Conservation (phyloP, 129 eudicot species). For the Artemisia tridentata region DNA sequence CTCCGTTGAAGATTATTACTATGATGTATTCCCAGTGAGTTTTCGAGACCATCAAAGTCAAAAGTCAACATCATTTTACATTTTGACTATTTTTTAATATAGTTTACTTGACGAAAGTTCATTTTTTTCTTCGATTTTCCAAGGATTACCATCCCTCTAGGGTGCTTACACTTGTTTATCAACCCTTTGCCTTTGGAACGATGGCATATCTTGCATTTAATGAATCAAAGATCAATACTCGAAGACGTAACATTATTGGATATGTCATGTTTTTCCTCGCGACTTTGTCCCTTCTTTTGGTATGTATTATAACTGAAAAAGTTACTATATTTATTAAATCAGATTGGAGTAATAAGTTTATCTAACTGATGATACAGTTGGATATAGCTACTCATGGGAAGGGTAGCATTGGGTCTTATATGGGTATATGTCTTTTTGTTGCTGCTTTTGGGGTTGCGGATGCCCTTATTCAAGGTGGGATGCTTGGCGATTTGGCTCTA, state of each 20-base stretch:
- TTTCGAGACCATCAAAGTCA: constrained; percentile 3
- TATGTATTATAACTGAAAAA: constrained; percentile 18
- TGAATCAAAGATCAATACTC: constrained; percentile 52
- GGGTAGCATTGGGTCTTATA: constrained; percentile 58
- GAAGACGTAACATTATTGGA: constrained; percentile 54
- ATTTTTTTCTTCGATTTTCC: background rate
- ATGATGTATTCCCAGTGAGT: constrained; percentile 51
- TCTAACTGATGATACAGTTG: constrained; percentile 32
- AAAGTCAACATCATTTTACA: constrained; percentile 10
- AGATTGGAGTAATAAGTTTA: background rate
- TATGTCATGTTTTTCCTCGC: constrained; percentile 38
- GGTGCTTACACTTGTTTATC: constrained; percentile 64
- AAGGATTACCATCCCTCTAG: constrained; percentile 63
- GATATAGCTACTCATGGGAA: constrained; percentile 61
- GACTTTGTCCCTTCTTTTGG: constrained; percentile 47
- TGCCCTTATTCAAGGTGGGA: constrained; percentile 78
- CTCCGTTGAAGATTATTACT: constrained; percentile 53
- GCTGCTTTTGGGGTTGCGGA: constrained; percentile 74
- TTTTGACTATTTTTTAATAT: background rate
- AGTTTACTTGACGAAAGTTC: background rate
- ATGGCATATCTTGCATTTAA: constrained; percentile 43
- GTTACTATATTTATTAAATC: too few species aligned
- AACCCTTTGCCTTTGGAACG: constrained; percentile 62
- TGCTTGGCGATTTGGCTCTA: constrained; percentile 72
- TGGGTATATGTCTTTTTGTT: constrained; percentile 55